Evolutionary conservation across 768 basidiomycete species (phyloP).

Genomic region (Lactarius evosmus): DNA sequence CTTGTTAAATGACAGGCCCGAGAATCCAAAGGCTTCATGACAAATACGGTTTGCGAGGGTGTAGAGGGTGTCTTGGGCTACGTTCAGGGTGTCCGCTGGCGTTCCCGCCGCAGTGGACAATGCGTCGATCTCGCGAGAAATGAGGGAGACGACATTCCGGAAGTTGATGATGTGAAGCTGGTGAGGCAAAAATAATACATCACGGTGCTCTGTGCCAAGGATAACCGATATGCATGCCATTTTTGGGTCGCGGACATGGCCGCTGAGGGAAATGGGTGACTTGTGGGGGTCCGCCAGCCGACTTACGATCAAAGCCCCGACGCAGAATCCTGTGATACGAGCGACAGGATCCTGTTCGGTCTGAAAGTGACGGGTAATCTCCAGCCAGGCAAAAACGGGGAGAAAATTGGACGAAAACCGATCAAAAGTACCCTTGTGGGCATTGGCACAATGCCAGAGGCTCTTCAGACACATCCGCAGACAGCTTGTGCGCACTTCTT

Average conservation of each 20-base stretch:
- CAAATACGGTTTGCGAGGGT: background rate
- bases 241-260: background rate
- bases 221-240: background rate
- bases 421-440: background rate
- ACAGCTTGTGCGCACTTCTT: background rate
- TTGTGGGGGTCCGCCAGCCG: background rate
- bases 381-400: background rate
- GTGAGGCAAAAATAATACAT: background rate
- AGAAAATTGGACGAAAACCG: background rate
- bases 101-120: background rate
- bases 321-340: background rate
- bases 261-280: background rate
- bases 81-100: background rate
- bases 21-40: background rate
- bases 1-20: background rate
- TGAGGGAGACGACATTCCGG: background rate
- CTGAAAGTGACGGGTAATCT: background rate
- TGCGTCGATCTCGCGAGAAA: background rate
- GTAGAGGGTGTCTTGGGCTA: background rate
- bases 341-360: background rate
- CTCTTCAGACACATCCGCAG: background rate
- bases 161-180: background rate
- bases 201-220: background rate
- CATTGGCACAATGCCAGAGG: background rate
- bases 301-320: background rate